Conservation (phyloP, 225 moss, liverwort and hornwort genomes). For the Pleurozium schreberi region DNA sequence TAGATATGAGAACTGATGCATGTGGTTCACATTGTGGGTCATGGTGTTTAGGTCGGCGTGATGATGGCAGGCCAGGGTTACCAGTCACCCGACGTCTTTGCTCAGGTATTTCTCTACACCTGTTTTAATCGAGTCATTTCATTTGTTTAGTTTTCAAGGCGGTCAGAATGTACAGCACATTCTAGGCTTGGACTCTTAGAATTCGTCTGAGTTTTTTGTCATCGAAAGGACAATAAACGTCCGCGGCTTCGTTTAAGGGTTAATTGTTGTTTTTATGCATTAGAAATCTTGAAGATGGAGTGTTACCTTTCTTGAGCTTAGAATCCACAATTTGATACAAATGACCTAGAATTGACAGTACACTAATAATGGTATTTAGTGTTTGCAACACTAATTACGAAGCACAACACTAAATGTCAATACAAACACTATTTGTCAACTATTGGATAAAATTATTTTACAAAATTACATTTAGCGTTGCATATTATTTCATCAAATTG, state of each 20-base stretch:
- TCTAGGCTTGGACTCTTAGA: background rate
- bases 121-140: background rate
- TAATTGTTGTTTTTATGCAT: background rate
- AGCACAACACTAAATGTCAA: too few relatives aligned
- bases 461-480: too few relatives aligned
- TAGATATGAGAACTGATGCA: background rate
- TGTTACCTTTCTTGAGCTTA: background rate
- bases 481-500: too few relatives aligned
- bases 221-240: too few relatives aligned
- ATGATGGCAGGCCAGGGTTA: conserved; percentile 96
- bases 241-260: too few relatives aligned
- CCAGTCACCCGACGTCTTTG: conserved; percentile 76
- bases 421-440: too few relatives aligned
- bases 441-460: too few relatives aligned
- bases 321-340: background rate
- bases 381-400: too few relatives aligned
- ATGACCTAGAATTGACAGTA: background rate
- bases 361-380: too few relatives aligned
- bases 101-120: conserved; percentile 35
- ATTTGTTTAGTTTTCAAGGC: background rate
- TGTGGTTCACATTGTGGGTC: background rate
- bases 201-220: too few relatives aligned
- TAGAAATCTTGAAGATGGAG: background rate
- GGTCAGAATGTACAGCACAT: background rate
- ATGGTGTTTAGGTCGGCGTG: conserved; percentile 61